These are phyloP conservation scores for Pholiota microspora DNA, from an alignment of 768 basidiomycete genomes.

Conservation along the genomic window DNA sequence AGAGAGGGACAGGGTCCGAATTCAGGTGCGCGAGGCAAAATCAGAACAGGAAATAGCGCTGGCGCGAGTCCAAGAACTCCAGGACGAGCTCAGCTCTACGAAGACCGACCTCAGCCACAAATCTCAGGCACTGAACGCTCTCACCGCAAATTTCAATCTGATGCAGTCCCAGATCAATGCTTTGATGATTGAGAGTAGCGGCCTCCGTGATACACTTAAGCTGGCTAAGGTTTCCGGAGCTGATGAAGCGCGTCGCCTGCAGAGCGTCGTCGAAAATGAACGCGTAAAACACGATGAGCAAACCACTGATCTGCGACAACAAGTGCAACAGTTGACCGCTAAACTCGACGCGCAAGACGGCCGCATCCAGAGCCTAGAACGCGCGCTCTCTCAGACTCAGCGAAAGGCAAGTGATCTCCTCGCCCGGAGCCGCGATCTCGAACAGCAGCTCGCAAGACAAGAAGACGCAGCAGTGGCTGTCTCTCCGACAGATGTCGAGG, in stretches of 20 bases:
- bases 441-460: constrained; percentile 4
- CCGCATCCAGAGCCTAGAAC: neutral
- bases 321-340: neutral
- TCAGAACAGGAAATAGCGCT: neutral
- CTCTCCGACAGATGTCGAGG: constrained; percentile 7
- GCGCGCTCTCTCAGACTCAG: constrained; percentile 2
- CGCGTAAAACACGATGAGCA: neutral
- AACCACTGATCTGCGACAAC: neutral
- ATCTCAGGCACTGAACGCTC: constrained; percentile 5
- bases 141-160: constrained; percentile 3
- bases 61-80: constrained; percentile 5
- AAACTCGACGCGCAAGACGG: neutral
- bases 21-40: neutral
- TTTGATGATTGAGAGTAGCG: constrained; percentile 13
- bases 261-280: constrained; percentile 9
- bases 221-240: neutral
- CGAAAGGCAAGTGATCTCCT: neutral
- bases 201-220: neutral
- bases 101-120: constrained; percentile 13
- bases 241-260: constrained; percentile 13
- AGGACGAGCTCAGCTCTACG: constrained; percentile 4
- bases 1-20: neutral
- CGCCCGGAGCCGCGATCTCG: constrained; percentile 12
- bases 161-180: constrained; percentile 9
- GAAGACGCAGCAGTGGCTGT: too few species aligned